Evolutionary conservation across 305 asterid species (phyloP), one percentile per base, ranked within the genome.

Genomic region (Solanum aculeatissimum): DNA sequence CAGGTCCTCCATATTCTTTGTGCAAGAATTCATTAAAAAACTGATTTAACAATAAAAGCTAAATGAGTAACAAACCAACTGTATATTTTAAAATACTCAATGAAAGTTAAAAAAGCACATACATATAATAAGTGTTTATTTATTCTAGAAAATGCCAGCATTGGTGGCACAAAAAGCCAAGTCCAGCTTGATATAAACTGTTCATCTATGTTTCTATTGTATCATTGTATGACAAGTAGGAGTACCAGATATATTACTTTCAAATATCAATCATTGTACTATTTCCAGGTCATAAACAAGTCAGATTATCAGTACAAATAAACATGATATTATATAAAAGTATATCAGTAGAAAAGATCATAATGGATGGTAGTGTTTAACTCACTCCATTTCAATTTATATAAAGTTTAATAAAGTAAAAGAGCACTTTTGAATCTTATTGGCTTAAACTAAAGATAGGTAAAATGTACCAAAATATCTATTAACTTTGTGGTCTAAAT

Each of bases 1-100:
- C 95, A 3, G 94, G 93, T 77, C 97, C 97, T 88, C 96, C 98
- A 82, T 92, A 95, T 8, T 92, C 95, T 79, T 84, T 81, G 86
- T 63, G 90, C 84, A 92, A 63, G 89, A 95, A 95, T 42, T 92
- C 92, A 78, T 89, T 62, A 60, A 94, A 91, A 86, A 94, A 89
- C 98, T 93, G 93, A 62, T 57, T 55, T 29, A 82, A 77, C 14
- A 47, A 35, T 68, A 62, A 25, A 72, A 47, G 63, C 63, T 25
- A 75, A 13, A 13, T 25, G 62, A 49, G 18, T 27, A 75, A 11
- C 7, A 77, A 29, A 49, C 45, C 82, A 51, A 77, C 27, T 49
- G 9, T 77, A 75, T 23, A 23, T 29, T 8, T 65, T 23, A n/a
- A 14, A 23, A 11, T 77, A 77, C 63, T 49, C 27, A 2, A 5